Conservation (phyloP, 768 basidiomycete genomes). For the Pholiota microspora region DNA sequence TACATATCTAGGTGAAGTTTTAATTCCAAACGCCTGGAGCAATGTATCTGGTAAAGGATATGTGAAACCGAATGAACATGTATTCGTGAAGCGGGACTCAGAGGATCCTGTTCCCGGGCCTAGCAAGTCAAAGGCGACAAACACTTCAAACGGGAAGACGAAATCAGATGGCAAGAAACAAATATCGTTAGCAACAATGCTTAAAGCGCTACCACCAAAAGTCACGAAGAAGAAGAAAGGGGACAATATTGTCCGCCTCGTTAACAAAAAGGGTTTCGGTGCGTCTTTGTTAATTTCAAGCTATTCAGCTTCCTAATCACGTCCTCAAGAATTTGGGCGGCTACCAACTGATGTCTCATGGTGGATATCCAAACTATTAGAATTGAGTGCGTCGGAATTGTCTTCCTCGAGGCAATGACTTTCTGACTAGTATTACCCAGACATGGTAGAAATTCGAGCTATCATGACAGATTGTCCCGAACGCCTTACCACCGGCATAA, state of each 20-base stretch:
- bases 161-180: constrained; percentile 53
- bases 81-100: constrained; percentile 56
- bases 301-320: constrained; percentile 1
- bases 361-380: constrained; percentile 76
- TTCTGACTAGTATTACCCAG: constrained; percentile 29
- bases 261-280: constrained; percentile 69
- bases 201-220: constrained; percentile 54
- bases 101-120: constrained; percentile 29
- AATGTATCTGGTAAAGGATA: constrained; percentile 74
- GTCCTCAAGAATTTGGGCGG: constrained; percentile 66
- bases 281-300: background rate
- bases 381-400: constrained; percentile 48
- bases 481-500: constrained; percentile 68
- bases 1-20: constrained; percentile 63
- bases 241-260: constrained; percentile 65
- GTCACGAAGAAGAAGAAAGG: constrained; percentile 49
- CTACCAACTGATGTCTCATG: constrained; percentile 65
- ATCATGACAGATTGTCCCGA: constrained; percentile 79
- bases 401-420: background rate
- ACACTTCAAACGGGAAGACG: constrained; percentile 30
- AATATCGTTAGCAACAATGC: constrained; percentile 61
- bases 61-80: constrained; percentile 58
- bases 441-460: constrained; percentile 63
- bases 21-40: constrained; percentile 77
- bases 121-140: constrained; percentile 22